These are phyloP conservation scores for Penicillium sp. DNA, from an alignment of 2,329 filamentous ascomycete species.

Conservation along the genomic window DNA sequence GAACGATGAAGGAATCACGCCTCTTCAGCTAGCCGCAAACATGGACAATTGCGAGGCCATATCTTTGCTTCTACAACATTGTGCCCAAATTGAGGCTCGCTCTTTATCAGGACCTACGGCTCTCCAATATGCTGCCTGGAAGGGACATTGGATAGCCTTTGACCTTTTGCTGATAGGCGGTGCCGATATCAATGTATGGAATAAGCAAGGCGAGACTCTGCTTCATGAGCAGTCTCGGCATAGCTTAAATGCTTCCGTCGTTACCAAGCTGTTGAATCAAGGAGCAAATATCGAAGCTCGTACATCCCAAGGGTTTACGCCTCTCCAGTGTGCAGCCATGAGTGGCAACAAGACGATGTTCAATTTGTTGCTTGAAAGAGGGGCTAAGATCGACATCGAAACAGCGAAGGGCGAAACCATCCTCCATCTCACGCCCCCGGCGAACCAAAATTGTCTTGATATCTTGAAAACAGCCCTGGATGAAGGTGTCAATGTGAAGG, in stretches of 20 bases:
- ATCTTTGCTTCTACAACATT: constrained; percentile 30
- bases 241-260: constrained; percentile 17
- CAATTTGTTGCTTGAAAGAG: constrained; percentile 24
- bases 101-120: constrained; percentile 29
- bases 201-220: constrained; percentile 31
- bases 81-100: constrained; percentile 29
- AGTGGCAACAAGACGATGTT: constrained; percentile 36
- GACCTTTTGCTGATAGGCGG: constrained; percentile 34
- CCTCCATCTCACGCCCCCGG: constrained; percentile 34
- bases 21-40: constrained; percentile 34
- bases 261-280: constrained; percentile 27
- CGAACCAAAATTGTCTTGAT: constrained; percentile 28
- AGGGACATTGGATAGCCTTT: constrained; percentile 34
- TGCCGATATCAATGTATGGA: constrained; percentile 38
- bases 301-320: constrained; percentile 33
- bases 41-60: constrained; percentile 37
- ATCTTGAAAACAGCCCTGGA: constrained; percentile 28
- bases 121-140: constrained; percentile 30
- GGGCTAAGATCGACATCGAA: constrained; percentile 29
- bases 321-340: constrained; percentile 34
- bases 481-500: constrained; percentile 18
- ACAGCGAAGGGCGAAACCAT: constrained; percentile 34
- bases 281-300: constrained; percentile 36
- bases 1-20: constrained; percentile 32
- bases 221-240: constrained; percentile 32